Conservation (phyloP, 2,329 filamentous ascomycete species). For the Taxawa tesnikishii region DNA sequence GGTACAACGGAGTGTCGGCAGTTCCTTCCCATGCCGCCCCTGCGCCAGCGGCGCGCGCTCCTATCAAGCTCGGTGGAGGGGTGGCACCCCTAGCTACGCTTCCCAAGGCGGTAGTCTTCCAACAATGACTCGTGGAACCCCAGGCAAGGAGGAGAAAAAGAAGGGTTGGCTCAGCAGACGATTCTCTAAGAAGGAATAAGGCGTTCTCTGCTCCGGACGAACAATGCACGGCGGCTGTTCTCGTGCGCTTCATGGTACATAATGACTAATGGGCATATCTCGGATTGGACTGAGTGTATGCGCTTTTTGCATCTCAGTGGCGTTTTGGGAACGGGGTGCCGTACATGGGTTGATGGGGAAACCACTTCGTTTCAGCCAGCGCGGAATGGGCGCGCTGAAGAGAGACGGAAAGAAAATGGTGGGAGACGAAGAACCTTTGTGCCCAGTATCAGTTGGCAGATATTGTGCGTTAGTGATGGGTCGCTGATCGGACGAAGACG, state of each 20-base stretch:
- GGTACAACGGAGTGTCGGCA: constrained; percentile 4
- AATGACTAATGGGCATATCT: constrained; percentile 5
- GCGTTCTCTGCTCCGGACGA: no score
- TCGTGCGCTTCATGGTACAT: not conserved
- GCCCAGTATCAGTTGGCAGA: no score
- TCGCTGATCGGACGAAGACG: no score
- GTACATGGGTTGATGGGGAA: no score
- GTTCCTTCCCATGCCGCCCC: constrained; percentile 3
- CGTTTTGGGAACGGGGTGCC: no score
- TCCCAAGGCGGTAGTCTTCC: constrained; percentile 11
- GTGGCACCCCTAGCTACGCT: constrained; percentile 5
- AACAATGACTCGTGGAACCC: constrained; percentile 12
- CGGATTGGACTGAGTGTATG: constrained; percentile 1
- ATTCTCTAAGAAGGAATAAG: constrained; percentile 51
- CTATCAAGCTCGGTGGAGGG: constrained; percentile 10
- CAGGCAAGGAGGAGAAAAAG: constrained; percentile 50
- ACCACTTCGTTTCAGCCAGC: no score
- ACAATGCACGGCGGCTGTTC: not conserved
- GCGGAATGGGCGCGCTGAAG: no score
- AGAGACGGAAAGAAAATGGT: no score
- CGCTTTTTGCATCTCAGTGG: constrained; percentile 7
- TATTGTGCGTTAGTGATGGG: no score
- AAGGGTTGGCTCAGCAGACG: constrained; percentile 82
- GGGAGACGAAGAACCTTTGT: no score
- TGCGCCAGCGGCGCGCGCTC: constrained; percentile 6